Evolutionary conservation across 2,329 filamentous ascomycete genomes (phyloP), one percentile per base, ranked within the genome.

Genomic region (Aspergillus sp.): DNA sequence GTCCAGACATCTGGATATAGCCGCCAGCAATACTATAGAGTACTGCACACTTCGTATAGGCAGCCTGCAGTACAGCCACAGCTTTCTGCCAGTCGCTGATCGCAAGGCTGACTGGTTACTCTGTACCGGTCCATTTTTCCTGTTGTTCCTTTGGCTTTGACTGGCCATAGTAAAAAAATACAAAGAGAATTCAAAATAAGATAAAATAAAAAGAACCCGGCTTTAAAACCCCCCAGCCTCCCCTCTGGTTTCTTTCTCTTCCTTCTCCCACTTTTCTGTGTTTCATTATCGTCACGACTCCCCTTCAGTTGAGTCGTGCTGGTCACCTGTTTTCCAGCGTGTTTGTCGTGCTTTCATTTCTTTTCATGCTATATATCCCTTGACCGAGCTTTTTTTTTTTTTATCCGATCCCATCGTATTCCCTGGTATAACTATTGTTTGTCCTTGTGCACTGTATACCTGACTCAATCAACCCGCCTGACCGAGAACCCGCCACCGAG

Each of bases 291-390:
- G 25, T 12, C 25, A 30, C 25, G 25, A 38, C n/a, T 38, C 15
- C 35, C 35, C 15, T 38, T 7, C n/a, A 38, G n/a, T 17, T 7
- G 35, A 38, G 35, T 15, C 15, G 35, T 38, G 15, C 35, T 19
- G n/a, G 35, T 38, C 35, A 19, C 6, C 19, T 38, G 15, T 47
- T 38, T 43, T 46, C 37, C 38, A 9, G n/a, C 43, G 19, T 37
- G 20, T 46, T 41, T 47, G 25, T 39, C 41, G 32, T 7, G n/a
- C 35, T 44, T 30, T 49, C 22, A 49, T 48, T 45, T 47, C 35
- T 46, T 41, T 45, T 45, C 12, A 10, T 30, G 9, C 25, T 30
- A 30, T 30, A 30, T 30, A 30, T 30, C 25, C 25, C 25, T 30
- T 30, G 10, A 30, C 25, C 9, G 25, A 10, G 25, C 10, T 12